phyloP scores from a whole-genome alignment of 495 filamentous ascomycete species.

The Hyaloscypha variabilis region DNA sequence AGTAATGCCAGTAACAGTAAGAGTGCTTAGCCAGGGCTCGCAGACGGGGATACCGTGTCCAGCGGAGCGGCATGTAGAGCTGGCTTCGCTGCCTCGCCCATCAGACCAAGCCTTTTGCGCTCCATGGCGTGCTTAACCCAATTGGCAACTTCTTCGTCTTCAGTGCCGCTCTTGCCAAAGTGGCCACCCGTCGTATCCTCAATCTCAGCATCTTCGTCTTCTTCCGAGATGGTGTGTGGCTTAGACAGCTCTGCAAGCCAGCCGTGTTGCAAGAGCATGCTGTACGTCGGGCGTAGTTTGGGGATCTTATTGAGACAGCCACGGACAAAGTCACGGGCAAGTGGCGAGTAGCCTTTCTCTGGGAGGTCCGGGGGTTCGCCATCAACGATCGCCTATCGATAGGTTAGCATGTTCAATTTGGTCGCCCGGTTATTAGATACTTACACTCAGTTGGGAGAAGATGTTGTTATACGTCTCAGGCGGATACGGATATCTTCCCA shows the following conservation, averaged over 20 bases:
- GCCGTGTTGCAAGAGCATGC: slow-evolving; percentile 82
- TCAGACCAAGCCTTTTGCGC: slow-evolving; percentile 55
- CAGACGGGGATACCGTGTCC: slow-evolving; percentile 52
- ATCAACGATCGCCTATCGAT: slow-evolving; percentile 87
- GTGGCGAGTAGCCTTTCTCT: slow-evolving; percentile 70
- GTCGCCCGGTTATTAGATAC: slow-evolving; percentile 38
- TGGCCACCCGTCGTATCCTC: slow-evolving; percentile 41
- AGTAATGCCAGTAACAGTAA: background rate
- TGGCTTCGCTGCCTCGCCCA: slow-evolving; percentile 56
- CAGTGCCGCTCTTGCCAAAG: slow-evolving; percentile 47
- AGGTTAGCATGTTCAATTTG: slow-evolving; percentile 18
- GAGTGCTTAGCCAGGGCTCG: slow-evolving; percentile 21
- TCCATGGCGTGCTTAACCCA: slow-evolving; percentile 82
- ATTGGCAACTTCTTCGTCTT: slow-evolving; percentile 72
- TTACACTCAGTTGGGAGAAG: slow-evolving; percentile 94
- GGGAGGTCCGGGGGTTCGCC: slow-evolving; percentile 91
- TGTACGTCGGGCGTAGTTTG: slow-evolving; percentile 85
- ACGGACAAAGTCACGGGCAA: slow-evolving; percentile 83
- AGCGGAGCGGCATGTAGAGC: slow-evolving; percentile 80
- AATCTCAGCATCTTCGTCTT: slow-evolving; percentile 59
- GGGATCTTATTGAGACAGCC: slow-evolving; percentile 93
- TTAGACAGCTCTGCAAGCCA: slow-evolving; percentile 84
- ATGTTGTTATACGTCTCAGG: slow-evolving; percentile 99
- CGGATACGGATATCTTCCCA: slow-evolving; percentile 95
- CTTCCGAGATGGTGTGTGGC: slow-evolving; percentile 80